Percentiles rank a stretch among this genome's conserved stretches.
These are phyloP conservation scores for Lachancea sp. DNA, from an alignment of 805 yeast species.

Conservation along the genomic window DNA sequence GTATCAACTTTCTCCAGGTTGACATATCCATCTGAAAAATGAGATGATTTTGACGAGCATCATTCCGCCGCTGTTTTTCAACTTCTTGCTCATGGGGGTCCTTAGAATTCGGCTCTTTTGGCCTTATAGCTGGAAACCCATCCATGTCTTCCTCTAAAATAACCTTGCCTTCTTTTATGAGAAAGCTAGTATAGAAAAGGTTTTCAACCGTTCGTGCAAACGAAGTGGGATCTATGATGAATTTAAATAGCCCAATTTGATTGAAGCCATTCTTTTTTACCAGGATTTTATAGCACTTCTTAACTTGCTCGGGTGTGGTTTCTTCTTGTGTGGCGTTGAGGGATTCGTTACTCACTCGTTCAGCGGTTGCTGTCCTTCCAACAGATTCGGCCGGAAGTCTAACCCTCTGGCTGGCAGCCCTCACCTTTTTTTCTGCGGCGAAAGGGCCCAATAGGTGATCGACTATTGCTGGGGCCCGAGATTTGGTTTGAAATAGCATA, in stretches of 20 bases:
- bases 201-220: conserved; percentile 79
- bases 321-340: conserved; percentile 45
- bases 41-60: conserved; percentile 46
- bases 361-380: conserved; percentile 45
- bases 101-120: conserved; percentile 29
- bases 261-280: conserved; percentile 29
- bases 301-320: conserved; percentile 61
- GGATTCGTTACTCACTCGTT: conserved; percentile 46
- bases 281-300: conserved; percentile 43
- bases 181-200: conserved; percentile 73
- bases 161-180: conserved; percentile 66
- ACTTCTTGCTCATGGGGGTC: conserved; percentile 21
- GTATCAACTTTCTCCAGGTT: conserved; percentile 57
- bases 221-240: conserved; percentile 68
- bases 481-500: conserved; percentile 40
- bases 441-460: conserved; percentile 71
- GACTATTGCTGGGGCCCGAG: conserved; percentile 42
- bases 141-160: conserved; percentile 46
- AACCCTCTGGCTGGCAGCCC: conserved; percentile 24
- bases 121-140: conserved; percentile 39
- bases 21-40: conserved; percentile 64
- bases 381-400: conserved; percentile 38
- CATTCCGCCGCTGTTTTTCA: conserved; percentile 24
- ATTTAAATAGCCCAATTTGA: conserved; percentile 53
- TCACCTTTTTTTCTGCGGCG: conserved; percentile 47